Evolutionary conservation across 2,329 filamentous ascomycete genomes (phyloP).

Genomic region (Penicillium frequentans): DNA sequence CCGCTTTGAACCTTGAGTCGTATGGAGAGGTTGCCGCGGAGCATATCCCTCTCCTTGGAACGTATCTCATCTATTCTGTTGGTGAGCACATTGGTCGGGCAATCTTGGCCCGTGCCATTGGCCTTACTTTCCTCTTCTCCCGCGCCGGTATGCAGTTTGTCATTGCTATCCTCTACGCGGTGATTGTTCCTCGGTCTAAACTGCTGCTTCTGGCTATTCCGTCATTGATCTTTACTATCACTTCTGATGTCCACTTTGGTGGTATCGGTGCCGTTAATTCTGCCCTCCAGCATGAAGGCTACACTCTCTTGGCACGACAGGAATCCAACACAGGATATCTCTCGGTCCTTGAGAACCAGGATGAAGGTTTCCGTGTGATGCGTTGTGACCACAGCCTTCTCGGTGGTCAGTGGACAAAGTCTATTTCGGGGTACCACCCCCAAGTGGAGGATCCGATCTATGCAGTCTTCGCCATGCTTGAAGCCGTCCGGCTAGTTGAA

Average conservation of each 20-base stretch:
- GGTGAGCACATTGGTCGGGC: conserved; percentile 43
- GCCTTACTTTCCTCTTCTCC: conserved; percentile 64
- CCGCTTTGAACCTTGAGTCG: conserved; percentile 54
- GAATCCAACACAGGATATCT: conserved; percentile 92
- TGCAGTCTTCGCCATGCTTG: conserved; percentile 92
- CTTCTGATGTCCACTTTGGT: conserved; percentile 72
- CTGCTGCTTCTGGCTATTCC: conserved; percentile 68
- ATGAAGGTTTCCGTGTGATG: conserved; percentile 74
- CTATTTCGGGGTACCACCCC: conserved; percentile 51
- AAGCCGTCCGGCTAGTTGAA: conserved; percentile 81
- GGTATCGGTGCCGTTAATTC: conserved; percentile 65
- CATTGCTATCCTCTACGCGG: conserved; percentile 64
- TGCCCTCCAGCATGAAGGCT: conserved; percentile 65
- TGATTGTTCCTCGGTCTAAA: conserved; percentile 65
- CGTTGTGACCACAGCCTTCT: conserved; percentile 92
- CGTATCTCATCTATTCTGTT: conserved; percentile 64
- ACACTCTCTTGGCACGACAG: conserved; percentile 73
- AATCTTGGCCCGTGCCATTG: conserved; percentile 54
- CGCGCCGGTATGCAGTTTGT: conserved; percentile 71
- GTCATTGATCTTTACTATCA: conserved; percentile 62
- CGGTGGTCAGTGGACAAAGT: conserved; percentile 81
- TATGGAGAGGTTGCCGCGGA: conserved; percentile 62
- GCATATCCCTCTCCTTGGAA: conserved; percentile 63
- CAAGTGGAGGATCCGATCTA: conserved; percentile 82
- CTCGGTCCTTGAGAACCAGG: conserved; percentile 76